Base-by-base conservation (phyloP, 2,329 filamentous ascomycete species). In the Scleromitrula shiraiana region DNA sequence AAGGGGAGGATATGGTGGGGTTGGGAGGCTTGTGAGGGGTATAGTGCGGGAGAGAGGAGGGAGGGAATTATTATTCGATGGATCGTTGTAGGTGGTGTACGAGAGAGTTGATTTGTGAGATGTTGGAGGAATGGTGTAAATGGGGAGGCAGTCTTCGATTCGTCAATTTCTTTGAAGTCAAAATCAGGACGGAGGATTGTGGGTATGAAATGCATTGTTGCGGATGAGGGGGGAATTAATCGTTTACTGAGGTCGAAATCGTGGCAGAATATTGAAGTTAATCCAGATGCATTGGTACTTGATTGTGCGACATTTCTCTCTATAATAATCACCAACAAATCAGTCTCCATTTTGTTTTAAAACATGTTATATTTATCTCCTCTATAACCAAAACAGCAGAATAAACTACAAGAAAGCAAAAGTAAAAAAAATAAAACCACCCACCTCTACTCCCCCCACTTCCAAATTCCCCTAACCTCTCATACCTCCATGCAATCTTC, bases 401-500 rank as follows among this genome's bases (percentile, higher is more conserved):
- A 67, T 73, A 85, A 83, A 81, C 82, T 76, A 58, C 46, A 51
- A 46, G 35, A 50, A 49, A 50, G 43, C n/a, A n/a, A n/a, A n/a
- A n/a, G n/a, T n/a, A n/a, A n/a, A n/a, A n/a, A n/a, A n/a, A n/a
- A n/a, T n/a, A n/a, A n/a, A 47, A 54, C 42, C 48, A 57, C 61
- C 60, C 69, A 70, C 51, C 71, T 70, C 52, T 71, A 50, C 73
- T 74, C 63, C 50, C 66, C 44, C 73, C 68, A 50, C 73, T 74
- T 35, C 80, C 80, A 58, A 82, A 82, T 55, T 85, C 83, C 14
- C 85, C 85, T 45, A 97, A 67, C 27, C 81, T 78, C 67, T 97
- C 90, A 68, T 98, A 98, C 65, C 93, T 78, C 93, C 93, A 98
- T 3, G 93, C 93, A 70, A 98, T 98, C 70, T 95, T 97, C 93